phyloP scores from a whole-genome alignment of 306 rosid species.

The Vicia villosa region DNA sequence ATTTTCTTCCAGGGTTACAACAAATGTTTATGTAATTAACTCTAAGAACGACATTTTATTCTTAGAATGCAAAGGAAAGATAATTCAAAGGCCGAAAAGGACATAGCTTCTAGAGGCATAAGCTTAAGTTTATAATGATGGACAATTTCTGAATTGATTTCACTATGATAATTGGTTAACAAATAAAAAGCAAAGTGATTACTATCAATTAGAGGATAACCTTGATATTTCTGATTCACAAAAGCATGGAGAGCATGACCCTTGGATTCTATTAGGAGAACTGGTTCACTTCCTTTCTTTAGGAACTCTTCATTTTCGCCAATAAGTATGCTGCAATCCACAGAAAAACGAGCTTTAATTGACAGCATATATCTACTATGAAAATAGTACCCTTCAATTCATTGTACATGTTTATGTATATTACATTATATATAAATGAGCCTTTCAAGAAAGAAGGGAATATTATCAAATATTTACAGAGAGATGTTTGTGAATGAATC shows the following conservation, averaged over 20 bases:
- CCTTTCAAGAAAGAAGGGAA: not conserved
- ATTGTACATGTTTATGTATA: constrained; percentile 15
- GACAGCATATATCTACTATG: constrained; percentile 14
- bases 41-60: constrained; percentile 6
- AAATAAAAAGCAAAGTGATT: constrained; percentile 14
- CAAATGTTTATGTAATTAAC: not conserved
- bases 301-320: constrained; percentile 68
- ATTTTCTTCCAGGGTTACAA: not conserved
- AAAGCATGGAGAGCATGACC: constrained; percentile 95
- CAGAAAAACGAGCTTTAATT: constrained; percentile 30
- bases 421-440: constrained; percentile 10
- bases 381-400: constrained; percentile 3
- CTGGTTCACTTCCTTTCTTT: constrained; percentile 70
- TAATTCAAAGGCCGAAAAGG: too few relatives aligned
- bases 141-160: constrained; percentile 1
- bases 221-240: constrained; percentile 77
- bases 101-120: constrained; percentile 2
- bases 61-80: constrained; percentile 13
- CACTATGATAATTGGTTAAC: constrained; percentile 10
- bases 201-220: constrained; percentile 46
- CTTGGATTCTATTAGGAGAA: constrained; percentile 76
- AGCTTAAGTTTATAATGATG: constrained; percentile 22
- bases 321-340: constrained; percentile 65
- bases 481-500: not conserved
- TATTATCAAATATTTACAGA: not conserved